phyloP scores from a whole-genome alignment of 192 early-diverging fungal genomes.

The Coemansia sp. region DNA sequence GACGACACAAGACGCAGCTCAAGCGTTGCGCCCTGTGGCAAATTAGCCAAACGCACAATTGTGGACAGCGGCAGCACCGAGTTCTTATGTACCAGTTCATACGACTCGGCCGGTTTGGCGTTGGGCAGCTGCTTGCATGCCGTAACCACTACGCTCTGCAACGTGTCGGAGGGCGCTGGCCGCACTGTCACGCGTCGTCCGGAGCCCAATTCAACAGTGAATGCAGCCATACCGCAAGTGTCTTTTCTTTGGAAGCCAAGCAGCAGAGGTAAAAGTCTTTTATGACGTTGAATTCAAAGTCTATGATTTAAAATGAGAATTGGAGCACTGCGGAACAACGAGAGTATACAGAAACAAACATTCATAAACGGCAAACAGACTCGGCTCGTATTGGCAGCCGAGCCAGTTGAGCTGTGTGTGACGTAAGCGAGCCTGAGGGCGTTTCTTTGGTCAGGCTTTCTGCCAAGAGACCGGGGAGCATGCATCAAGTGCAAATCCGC shows the following conservation, averaged over 20 bases:
- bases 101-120: constrained; percentile 57
- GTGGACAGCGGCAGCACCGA: constrained; percentile 70
- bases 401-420: background rate
- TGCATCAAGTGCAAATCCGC: too few relatives aligned
- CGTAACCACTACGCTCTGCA: constrained; percentile 62
- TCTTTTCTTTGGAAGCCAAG: background rate
- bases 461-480: constrained; percentile 1
- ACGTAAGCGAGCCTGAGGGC: constrained; percentile 3
- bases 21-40: constrained; percentile 78
- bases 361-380: too few relatives aligned
- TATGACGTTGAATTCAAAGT: too few relatives aligned
- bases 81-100: constrained; percentile 65
- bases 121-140: constrained; percentile 62
- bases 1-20: constrained; percentile 33
- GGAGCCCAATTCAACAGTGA: constrained; percentile 57
- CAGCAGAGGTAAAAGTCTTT: background rate
- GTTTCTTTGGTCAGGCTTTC: too few relatives aligned
- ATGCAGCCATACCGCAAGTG: constrained; percentile 55
- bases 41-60: constrained; percentile 76
- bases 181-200: constrained; percentile 56
- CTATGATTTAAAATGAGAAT: too few relatives aligned
- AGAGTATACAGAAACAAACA: too few relatives aligned
- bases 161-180: constrained; percentile 72
- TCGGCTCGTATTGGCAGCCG: too few relatives aligned
- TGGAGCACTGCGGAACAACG: too few relatives aligned